These are phyloP conservation scores for Yarrowia divulgata DNA, from an alignment of 805 yeast species.

Conservation along the genomic window DNA sequence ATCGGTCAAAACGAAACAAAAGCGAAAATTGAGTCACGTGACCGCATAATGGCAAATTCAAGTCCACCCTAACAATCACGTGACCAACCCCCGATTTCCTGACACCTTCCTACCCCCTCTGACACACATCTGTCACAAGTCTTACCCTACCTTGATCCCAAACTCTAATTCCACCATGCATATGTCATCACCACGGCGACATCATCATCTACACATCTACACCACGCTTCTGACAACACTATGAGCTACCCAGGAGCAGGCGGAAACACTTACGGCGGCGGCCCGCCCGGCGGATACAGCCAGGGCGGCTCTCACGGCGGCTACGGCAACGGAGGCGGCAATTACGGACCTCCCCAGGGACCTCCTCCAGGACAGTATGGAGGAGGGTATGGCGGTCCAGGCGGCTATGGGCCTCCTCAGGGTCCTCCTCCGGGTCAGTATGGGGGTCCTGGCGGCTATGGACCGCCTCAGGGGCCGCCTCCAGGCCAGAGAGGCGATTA, in stretches of 20 bases:
- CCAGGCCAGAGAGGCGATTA: neutral
- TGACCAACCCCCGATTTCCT: too few relatives aligned
- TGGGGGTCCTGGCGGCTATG: constrained; percentile 6
- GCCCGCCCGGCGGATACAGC: constrained; percentile 9
- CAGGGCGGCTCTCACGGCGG: constrained; percentile 18
- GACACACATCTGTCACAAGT: too few relatives aligned
- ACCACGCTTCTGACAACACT: neutral
- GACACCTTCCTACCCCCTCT: too few relatives aligned
- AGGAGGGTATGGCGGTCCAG: neutral
- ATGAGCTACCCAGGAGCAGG: constrained; percentile 38
- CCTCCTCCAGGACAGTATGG: constrained; percentile 37
- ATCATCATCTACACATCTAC: neutral
- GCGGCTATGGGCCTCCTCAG: constrained; percentile 14
- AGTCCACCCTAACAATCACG: too few relatives aligned
- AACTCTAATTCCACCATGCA: neutral
- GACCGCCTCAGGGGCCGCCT: constrained; percentile 24
- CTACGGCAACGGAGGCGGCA: neutral
- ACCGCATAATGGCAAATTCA: too few relatives aligned
- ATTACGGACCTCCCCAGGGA: constrained; percentile 11
- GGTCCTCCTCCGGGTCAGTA: constrained; percentile 35
- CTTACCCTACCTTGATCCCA: constrained; percentile 7
- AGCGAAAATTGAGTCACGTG: too few relatives aligned
- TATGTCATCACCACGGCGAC: neutral
- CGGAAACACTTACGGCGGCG: constrained; percentile 34
- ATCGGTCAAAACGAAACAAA: too few relatives aligned